Conservation (phyloP, 495 filamentous ascomycete genomes). For the Friedmanniomyces simplex region DNA sequence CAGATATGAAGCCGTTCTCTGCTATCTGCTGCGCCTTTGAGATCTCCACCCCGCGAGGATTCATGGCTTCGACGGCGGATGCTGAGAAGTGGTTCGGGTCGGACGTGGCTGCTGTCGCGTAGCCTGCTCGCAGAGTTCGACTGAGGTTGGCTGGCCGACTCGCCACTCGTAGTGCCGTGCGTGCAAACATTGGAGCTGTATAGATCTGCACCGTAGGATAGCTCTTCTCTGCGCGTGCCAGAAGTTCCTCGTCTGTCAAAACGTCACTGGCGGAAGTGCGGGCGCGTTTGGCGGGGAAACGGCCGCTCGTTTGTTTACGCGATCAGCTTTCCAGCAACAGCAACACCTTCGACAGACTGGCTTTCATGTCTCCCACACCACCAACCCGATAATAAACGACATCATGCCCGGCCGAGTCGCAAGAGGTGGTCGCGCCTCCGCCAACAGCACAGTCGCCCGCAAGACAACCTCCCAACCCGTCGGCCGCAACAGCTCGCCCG, state of each 20-base stretch:
- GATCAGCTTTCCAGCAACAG: neutral
- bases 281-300: neutral
- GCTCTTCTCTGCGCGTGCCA: no score
- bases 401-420: constrained; percentile 35
- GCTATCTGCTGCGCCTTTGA: constrained; percentile 77
- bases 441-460: constrained; percentile 20
- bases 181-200: constrained; percentile 15
- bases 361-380: no score
- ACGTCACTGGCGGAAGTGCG: neutral
- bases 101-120: constrained; percentile 10
- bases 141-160: neutral
- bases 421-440: constrained; percentile 24
- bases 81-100: constrained; percentile 9
- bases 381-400: neutral
- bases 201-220: no score
- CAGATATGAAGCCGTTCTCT: constrained; percentile 67
- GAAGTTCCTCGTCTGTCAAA: no score
- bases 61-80: constrained; percentile 37
- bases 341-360: neutral
- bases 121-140: neutral
- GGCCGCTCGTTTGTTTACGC: neutral
- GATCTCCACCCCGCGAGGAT: constrained; percentile 51
- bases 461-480: constrained; percentile 25
- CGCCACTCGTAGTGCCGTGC: constrained; percentile 7
- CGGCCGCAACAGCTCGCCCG: constrained; percentile 54